A percentile compares a stretch with the other conserved stretches of the same genome.
Evolutionary conservation across 768 basidiomycete species (phyloP).

Genomic region (Lactarius psammicola): DNA sequence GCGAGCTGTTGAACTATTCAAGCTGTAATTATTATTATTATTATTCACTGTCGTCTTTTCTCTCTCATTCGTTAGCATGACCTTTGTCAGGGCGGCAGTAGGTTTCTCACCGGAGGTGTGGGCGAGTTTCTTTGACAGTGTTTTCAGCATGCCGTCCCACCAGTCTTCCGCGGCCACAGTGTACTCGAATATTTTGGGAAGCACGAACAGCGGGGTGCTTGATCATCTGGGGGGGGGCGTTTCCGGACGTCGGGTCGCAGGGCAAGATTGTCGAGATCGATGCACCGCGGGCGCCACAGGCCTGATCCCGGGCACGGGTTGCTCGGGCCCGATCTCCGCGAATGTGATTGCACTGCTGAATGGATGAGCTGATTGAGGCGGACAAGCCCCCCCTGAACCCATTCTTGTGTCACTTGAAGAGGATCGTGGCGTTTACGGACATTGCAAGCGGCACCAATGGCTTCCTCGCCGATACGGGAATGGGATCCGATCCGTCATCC

Average conservation of each 20-base stretch:
- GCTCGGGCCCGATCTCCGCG: conserved; percentile 38
- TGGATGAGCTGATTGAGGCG: conserved; percentile 34
- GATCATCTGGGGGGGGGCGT: conserved; percentile 36
- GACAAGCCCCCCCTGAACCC: conserved; percentile 36
- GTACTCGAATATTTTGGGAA: conserved; percentile 39
- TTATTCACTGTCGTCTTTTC: no score
- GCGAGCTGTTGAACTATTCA: neutral
- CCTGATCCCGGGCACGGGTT: conserved; percentile 36
- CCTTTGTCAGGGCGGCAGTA: no score
- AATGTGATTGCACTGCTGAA: conserved; percentile 38
- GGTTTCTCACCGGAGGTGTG: no score
- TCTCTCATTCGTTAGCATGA: no score
- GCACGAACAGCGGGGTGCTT: conserved; percentile 34
- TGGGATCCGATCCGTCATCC: conserved; percentile 18
- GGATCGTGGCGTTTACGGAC: conserved; percentile 35
- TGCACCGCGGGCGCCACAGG: conserved; percentile 25
- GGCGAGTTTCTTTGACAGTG: conserved; percentile 1
- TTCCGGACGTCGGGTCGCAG: conserved; percentile 47
- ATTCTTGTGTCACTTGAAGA: conserved; percentile 35
- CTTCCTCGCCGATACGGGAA: conserved; percentile 16
- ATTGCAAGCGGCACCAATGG: conserved; percentile 35
- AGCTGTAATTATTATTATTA: no score
- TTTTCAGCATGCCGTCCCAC: conserved; percentile 30
- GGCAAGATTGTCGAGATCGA: conserved; percentile 38
- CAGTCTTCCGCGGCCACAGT: conserved; percentile 40